Evolutionary conservation across 2,329 filamentous ascomycete species (phyloP).

Genomic region (Colletotrichum brevisporum): DNA sequence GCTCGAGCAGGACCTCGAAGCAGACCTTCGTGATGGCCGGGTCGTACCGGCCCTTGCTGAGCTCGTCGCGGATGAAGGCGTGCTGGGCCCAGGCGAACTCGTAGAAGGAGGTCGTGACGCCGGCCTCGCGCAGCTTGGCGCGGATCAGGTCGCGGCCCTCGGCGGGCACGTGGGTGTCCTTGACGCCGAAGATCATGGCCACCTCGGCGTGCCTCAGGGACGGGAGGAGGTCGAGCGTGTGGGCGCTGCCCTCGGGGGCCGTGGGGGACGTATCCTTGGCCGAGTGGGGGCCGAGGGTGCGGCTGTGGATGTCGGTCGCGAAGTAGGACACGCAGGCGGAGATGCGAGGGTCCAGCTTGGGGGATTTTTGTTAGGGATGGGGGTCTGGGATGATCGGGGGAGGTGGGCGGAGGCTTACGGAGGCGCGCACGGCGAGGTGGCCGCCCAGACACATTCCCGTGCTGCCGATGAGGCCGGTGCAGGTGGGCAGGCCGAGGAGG

Average conservation of each 20-base stretch:
- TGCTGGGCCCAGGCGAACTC: slow-evolving; percentile 96
- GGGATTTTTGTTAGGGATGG: not conserved
- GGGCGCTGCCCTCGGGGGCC: slow-evolving; percentile 56
- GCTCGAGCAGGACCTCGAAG: slow-evolving; percentile 89
- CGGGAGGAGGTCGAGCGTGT: slow-evolving; percentile 68
- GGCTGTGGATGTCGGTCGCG: slow-evolving; percentile 89
- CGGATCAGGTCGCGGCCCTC: slow-evolving; percentile 87
- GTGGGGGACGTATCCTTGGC: slow-evolving; percentile 62
- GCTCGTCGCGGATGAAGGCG: slow-evolving; percentile 93
- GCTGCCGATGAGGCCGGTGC: slow-evolving; percentile 82
- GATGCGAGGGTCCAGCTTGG: slow-evolving; percentile 80
- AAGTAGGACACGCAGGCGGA: slow-evolving; percentile 88
- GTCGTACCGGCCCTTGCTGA: slow-evolving; percentile 94
- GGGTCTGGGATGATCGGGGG: too few species aligned
- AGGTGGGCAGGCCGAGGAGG: slow-evolving; percentile 80
- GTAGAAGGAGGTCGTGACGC: slow-evolving; percentile 83
- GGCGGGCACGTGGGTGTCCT: slow-evolving; percentile 90
- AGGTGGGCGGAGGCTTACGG: slow-evolving; percentile 61
- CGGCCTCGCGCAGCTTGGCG: slow-evolving; percentile 82
- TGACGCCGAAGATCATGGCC: slow-evolving; percentile 91
- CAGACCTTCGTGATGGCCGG: slow-evolving; percentile 88
- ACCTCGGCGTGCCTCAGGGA: slow-evolving; percentile 85
- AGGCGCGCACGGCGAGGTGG: slow-evolving; percentile 78
- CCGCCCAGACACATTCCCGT: slow-evolving; percentile 96
- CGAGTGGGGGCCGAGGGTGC: slow-evolving; percentile 76